These are phyloP conservation scores for Auricularia sp. DNA, from an alignment of 768 basidiomycete species.

Conservation along the genomic window DNA sequence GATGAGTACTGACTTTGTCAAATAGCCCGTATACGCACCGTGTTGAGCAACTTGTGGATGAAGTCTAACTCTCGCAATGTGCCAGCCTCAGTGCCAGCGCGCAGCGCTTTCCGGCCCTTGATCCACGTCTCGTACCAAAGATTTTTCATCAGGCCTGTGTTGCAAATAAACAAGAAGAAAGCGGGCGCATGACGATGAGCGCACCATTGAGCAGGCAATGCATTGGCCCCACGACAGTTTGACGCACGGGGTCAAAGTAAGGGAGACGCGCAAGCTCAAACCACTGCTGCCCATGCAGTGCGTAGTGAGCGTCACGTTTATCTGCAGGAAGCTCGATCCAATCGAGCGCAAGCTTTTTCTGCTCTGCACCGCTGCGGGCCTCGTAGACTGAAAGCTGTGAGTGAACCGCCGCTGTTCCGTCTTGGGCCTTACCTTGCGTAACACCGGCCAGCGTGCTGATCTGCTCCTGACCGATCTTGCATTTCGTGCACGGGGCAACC, in stretches of 20 bases:
- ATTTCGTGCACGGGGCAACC: slow-evolving; percentile 17
- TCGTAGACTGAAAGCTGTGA: too few species aligned
- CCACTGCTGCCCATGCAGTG: slow-evolving; percentile 12
- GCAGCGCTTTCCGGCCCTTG: neutral
- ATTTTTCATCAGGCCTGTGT: slow-evolving; percentile 15
- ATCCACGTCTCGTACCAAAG: slow-evolving; percentile 19
- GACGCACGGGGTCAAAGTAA: slow-evolving; percentile 20
- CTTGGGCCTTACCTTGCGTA: neutral
- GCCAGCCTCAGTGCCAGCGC: neutral
- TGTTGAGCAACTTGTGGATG: neutral
- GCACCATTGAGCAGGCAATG: slow-evolving; percentile 19
- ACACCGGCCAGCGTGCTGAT: neutral
- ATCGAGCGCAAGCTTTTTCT: neutral
- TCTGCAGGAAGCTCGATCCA: neutral
- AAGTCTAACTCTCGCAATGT: neutral
- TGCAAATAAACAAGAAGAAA: too few species aligned
- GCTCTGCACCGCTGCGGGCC: neutral
- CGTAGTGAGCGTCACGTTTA: slow-evolving; percentile 3
- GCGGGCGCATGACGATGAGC: too few species aligned
- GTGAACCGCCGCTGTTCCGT: too few species aligned
- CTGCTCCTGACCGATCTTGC: slow-evolving; percentile 12
- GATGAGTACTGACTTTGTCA: neutral
- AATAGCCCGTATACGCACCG: neutral
- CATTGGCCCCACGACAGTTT: slow-evolving; percentile 23
- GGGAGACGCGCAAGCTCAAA: slow-evolving; percentile 18